phyloP scores from a whole-genome alignment of 1,284 basidiomycete genomes.

The Sparassis latifolia region DNA sequence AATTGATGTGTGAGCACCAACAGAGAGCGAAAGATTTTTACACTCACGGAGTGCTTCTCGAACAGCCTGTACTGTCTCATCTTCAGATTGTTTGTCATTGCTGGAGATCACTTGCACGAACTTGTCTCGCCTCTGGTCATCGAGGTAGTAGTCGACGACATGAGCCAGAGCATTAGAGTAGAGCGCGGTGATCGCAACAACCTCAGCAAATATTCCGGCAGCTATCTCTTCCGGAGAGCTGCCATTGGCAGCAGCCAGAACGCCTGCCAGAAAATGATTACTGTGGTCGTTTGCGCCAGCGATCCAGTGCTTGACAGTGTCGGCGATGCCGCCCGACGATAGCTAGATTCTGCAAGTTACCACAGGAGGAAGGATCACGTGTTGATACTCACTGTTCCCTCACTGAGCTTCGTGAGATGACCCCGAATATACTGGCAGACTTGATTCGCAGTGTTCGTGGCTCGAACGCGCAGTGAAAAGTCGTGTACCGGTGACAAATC shows the following conservation, averaged over 20 bases:
- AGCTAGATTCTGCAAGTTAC: not conserved
- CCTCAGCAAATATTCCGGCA: slow-evolving; percentile 35
- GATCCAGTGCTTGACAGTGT: slow-evolving; percentile 12
- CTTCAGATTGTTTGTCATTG: not conserved
- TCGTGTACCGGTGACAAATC: slow-evolving; percentile 49
- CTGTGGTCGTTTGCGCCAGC: slow-evolving; percentile 17
- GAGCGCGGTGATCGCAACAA: slow-evolving; percentile 40
- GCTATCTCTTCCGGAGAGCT: slow-evolving; percentile 4
- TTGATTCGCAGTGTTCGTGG: slow-evolving; percentile 13
- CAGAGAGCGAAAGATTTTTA: not conserved
- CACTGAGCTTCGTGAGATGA: not conserved
- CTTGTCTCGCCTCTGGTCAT: slow-evolving; percentile 31
- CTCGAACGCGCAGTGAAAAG: slow-evolving; percentile 50
- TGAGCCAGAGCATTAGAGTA: slow-evolving; percentile 36
- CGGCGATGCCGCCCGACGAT: slow-evolving; percentile 7
- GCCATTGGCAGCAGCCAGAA: slow-evolving; percentile 27
- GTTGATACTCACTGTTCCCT: too few relatives aligned
- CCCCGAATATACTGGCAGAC: not conserved
- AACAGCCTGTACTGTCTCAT: not conserved
- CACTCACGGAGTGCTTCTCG: not conserved
- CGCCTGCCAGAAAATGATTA: slow-evolving; percentile 11
- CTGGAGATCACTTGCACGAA: slow-evolving; percentile 35
- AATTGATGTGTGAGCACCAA: not conserved
- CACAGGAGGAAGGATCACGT: too few relatives aligned
- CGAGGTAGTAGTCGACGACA: slow-evolving; percentile 60